Conservation (phyloP, 2,329 filamentous ascomycete species). For the Penicillium sp. region DNA sequence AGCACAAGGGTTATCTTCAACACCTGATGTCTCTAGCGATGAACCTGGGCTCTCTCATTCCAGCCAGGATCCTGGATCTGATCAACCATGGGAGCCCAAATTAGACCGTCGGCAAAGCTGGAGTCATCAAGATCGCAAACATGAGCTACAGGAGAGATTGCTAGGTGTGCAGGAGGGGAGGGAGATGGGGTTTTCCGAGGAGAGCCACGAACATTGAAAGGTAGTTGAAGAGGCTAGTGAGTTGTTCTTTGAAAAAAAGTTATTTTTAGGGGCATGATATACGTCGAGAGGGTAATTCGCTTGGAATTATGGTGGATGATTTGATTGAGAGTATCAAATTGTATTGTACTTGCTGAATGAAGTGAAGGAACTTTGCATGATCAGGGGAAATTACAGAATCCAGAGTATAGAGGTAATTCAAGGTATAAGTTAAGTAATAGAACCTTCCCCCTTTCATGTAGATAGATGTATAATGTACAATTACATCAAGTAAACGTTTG, state of each 20-base stretch:
- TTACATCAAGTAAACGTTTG: too few relatives aligned
- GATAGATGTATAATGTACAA: too few relatives aligned
- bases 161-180: constrained; percentile 43
- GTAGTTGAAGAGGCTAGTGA: not conserved
- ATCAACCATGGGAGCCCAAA: constrained; percentile 31
- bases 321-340: not conserved
- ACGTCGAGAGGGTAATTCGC: too few relatives aligned
- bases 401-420: not conserved
- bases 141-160: constrained; percentile 49
- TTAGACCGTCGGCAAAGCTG: constrained; percentile 36
- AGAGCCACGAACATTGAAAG: constrained; percentile 36
- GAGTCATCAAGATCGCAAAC: constrained; percentile 57
- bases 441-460: too few relatives aligned
- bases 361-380: not conserved
- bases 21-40: not conserved
- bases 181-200: constrained; percentile 58
- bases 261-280: too few relatives aligned
- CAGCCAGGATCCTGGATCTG: not conserved
- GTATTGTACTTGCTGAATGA: not conserved
- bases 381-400: too few relatives aligned
- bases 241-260: too few relatives aligned
- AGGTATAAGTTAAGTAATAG: not conserved
- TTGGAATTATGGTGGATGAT: not conserved
- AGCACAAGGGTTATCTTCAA: constrained; percentile 8
- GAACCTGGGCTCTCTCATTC: not conserved